Evolutionary conservation across 495 filamentous ascomycete genomes (phyloP), one percentile per base, ranked within the genome.

Genomic region (Baudoinia panamericana): DNA sequence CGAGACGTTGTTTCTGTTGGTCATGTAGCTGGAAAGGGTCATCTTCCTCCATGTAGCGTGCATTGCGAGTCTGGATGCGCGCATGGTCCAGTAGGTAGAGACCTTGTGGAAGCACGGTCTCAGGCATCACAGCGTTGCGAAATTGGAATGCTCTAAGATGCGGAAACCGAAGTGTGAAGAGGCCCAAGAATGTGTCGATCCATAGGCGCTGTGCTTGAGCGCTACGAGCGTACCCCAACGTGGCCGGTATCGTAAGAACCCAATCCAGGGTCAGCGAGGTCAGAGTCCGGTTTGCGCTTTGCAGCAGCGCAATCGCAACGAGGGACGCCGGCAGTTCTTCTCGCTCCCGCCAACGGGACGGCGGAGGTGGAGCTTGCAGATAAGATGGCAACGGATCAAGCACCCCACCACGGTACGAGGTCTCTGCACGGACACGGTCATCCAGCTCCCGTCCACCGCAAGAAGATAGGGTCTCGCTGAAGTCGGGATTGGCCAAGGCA

Each of bases 231-330:
- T 16, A n/a, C 2, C 25, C n/a, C 17, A 7, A 3, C n/a, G 2
- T 16, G 8, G 30, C 19, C 4, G 41, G 27, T 19, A 27, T 27
- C 27, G 32, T 39, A 24, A 58, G 18, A 16, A 58, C 30, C 57
- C 55, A 61, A 30, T 61, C 57, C 3, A 61, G 46, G 20, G 43
- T 56, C 13, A 61, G 25, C 8, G 45, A 53, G 0, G 51, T 56
- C 7, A 61, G 36, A 7, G 51, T 52, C 20, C 16, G 23, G 7
- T 43, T 41, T 4, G 50, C 46, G 11, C 26, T 37, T 0, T 42
- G 18, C 1, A 56, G 39, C 11, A 56, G 19, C 3, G 10, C 2
- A 2, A 36, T 5, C 2, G 39, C 45, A 13, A 43, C 26, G 8
- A 8, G 15, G 2, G 10, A 22, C 7, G 45, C 36, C 15, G 30